Conservation (phyloP, 2,329 filamentous ascomycete species). For the Pseudocercospora cruenta region DNA sequence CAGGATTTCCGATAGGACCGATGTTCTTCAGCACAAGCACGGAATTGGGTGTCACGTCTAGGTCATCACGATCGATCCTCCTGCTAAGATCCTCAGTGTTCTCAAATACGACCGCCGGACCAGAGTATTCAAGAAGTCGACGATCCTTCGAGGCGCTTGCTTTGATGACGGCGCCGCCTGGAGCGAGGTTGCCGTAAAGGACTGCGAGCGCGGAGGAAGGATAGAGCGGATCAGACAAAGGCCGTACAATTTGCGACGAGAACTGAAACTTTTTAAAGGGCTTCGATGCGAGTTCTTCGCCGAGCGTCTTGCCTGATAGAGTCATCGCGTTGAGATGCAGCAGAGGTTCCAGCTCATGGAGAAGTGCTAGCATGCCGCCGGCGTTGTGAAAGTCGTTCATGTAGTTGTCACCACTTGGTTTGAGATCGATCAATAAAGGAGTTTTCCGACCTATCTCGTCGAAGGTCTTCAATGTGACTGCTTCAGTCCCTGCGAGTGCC, state of each 20-base stretch:
- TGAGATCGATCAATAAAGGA: conserved; percentile 56
- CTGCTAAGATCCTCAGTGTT: conserved; percentile 51
- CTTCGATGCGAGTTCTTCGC: conserved; percentile 48
- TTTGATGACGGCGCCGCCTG: conserved; percentile 55
- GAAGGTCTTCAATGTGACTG: conserved; percentile 51
- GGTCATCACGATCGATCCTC: conserved; percentile 51
- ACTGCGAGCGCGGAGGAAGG: conserved; percentile 51
- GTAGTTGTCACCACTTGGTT: conserved; percentile 58
- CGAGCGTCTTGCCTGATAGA: conserved; percentile 53
- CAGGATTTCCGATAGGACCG: conserved; percentile 56
- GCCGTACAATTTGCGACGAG: conserved; percentile 49
- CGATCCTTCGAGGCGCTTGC: conserved; percentile 56
- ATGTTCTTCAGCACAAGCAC: conserved; percentile 55
- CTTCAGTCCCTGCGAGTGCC: conserved; percentile 42
- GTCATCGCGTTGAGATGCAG: conserved; percentile 52
- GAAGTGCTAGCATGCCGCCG: conserved; percentile 54
- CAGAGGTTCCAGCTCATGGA: conserved; percentile 52
- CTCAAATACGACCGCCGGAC: conserved; percentile 54
- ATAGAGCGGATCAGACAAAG: conserved; percentile 51
- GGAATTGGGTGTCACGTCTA: conserved; percentile 49
- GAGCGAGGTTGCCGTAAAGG: conserved; percentile 53
- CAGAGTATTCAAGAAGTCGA: conserved; percentile 48
- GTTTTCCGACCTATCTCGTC: conserved; percentile 54
- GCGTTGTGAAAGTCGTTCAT: conserved; percentile 61
- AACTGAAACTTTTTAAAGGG: conserved; percentile 49